Base-by-base conservation (phyloP, 257 asterid species). In the Petrea volubilis region DNA sequence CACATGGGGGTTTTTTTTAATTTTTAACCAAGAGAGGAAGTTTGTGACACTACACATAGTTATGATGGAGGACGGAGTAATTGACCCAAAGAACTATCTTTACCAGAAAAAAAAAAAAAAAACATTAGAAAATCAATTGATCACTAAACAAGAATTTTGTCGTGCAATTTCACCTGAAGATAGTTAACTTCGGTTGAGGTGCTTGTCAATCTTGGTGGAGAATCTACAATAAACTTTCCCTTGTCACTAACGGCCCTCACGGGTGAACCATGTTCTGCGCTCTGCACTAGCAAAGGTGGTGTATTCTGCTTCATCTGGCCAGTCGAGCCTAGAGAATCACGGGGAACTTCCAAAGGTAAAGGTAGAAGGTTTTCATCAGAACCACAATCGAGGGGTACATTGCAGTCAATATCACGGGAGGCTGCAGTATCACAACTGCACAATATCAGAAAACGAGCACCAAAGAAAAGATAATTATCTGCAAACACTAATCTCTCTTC, bases 121-220 rank as follows among this genome's bases (percentile, higher is more conserved):
- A 34, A 9, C 21, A 41, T 57, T 58, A 27, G 28, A 15, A 13
- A 52, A 44, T 59, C 25, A 34, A 21, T 47, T 43, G 24, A 21
- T 46, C 15, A 33, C 21, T 15, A 46, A n/a, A 64, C 9, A 74
- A 59, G 21, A 17, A 60, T 10, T 13, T 8, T 53, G 31, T 60
- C 15, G 12, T 51, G 65, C 60, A 49, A 58, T 66, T 69, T 73
- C n/a, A 90, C 97, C 97, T 91, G 88, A 50, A 85, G 81, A 72
- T 60, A 81, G 40, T 64, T 76, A 67, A 66, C 69, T 67, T 74
- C 67, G 24, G 73, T 49, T n/a, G 78, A 67, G 40, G 57, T 14
- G 67, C 34, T 63, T 21, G 51, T 23, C 53, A 58, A 57, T 2
- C 41, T 55, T 5, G 85, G 72, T 29, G 72, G 75, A 60, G 65